Percentiles rank a stretch among this genome's conserved stretches.
These are phyloP conservation scores for Begonia masoniana DNA, from an alignment of 306 rosid species.

Conservation along the genomic window DNA sequence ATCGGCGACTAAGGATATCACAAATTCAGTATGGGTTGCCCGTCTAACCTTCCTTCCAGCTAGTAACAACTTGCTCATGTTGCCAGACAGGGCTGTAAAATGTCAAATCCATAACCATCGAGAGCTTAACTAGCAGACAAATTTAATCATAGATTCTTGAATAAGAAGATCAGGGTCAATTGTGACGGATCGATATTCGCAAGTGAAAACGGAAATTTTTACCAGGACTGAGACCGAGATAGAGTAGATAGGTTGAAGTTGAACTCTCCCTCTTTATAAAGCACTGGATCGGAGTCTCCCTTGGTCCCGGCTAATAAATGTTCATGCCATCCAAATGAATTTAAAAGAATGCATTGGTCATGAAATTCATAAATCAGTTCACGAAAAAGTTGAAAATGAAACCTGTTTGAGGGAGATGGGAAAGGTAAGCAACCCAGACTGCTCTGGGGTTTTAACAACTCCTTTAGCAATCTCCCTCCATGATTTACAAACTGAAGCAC, in stretches of 20 bases:
- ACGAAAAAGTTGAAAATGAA: not conserved
- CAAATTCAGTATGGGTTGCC: constrained; percentile 63
- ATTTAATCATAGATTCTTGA: not conserved
- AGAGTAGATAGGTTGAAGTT: constrained; percentile 60
- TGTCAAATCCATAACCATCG: constrained; percentile 2
- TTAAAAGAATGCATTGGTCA: not conserved
- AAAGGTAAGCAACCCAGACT: constrained; percentile 69
- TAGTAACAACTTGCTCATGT: constrained; percentile 61
- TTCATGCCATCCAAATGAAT: constrained; percentile 4
- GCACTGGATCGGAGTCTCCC: constrained; percentile 76
- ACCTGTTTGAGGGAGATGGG: constrained; percentile 94
- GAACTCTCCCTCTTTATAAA: constrained; percentile 77
- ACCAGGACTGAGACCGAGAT: constrained; percentile 93
- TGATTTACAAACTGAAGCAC: constrained; percentile 76
- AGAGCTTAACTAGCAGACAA: not conserved
- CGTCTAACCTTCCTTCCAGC: constrained; percentile 76
- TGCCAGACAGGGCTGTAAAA: constrained; percentile 64
- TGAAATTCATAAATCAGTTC: not conserved
- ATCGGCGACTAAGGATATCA: constrained; percentile 52
- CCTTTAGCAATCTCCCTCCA: constrained; percentile 72
- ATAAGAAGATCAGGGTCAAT: not conserved
- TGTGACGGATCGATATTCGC: not conserved
- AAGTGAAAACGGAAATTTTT: constrained; percentile 20
- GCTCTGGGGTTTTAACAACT: constrained; percentile 73
- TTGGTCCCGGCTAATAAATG: constrained; percentile 60